These are phyloP conservation scores for Adansonia rubrostipa DNA, from an alignment of 441 rosid species.

Conservation along the genomic window DNA sequence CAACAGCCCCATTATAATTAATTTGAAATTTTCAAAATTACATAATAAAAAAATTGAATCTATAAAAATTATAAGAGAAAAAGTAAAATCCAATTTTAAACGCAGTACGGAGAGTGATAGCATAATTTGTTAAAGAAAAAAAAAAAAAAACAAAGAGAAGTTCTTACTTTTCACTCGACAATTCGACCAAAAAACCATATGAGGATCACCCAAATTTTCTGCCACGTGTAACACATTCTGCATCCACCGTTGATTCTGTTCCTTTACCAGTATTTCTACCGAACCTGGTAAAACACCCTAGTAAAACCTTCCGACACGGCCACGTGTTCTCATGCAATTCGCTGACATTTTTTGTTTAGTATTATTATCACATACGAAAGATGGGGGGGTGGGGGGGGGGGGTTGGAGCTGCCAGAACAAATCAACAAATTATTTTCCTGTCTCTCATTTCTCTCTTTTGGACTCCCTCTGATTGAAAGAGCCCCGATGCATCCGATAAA, in stretches of 20 bases:
- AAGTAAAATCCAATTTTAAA: too few species aligned
- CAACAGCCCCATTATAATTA: too few species aligned
- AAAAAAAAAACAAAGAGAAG: too few species aligned
- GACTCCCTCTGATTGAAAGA: not conserved
- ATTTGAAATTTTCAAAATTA: too few species aligned
- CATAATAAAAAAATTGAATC: too few species aligned
- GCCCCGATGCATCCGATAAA: constrained; percentile 60
- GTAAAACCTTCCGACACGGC: not conserved
- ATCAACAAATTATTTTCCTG: not conserved
- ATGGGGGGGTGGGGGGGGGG: too few species aligned
- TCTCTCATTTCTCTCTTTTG: not conserved
- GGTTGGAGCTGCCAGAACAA: not conserved
- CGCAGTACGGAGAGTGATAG: too few species aligned
- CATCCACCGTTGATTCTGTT: not conserved
- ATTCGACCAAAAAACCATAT: not conserved
- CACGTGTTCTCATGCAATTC: not conserved
- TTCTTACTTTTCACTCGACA: too few species aligned
- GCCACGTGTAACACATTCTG: not conserved
- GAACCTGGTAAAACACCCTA: not conserved
- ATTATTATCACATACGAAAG: not conserved
- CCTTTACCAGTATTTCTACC: not conserved
- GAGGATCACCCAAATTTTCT: not conserved
- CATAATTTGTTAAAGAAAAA: too few species aligned
- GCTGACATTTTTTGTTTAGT: not conserved
- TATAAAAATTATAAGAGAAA: too few species aligned